Base-by-base conservation (phyloP, 2,329 filamentous ascomycete genomes). In the Fusarium coicis region DNA sequence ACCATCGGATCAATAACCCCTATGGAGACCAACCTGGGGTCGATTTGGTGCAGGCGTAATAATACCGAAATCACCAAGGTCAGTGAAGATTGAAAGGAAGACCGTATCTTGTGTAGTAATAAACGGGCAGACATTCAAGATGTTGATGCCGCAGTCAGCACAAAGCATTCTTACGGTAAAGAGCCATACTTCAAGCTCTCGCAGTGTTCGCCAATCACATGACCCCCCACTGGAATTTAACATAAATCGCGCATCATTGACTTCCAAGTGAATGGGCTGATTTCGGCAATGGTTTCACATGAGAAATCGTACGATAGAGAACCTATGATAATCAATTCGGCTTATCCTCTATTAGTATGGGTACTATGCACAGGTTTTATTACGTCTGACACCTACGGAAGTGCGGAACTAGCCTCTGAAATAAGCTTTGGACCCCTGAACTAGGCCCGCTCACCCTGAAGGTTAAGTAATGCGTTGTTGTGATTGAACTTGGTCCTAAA, bases 331-430 rank as follows among this genome's bases (percentile, higher is more conserved):
- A 6, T 26, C 18, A 14, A 12, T 14, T 26, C 16, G 18, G 7
- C 23, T 4, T 4, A 1, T 19, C 9, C 18, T 46, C n/a, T 10
- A 7, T 23, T 23, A 7, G 9, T 16, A 8, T 8, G 0, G 8
- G 8, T 10, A 12, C 23, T 9, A 7, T 26, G 16, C 10, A 26
- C 16, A 26, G 10, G 12, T 19, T 4, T 44, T 26, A 26, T 11
- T 42, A 16, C 5, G 19, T 11, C 14, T 2, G 26, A 21, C 12
- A 21, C 9, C 6, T 21, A 26, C 26, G 14, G 26, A 47, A 30
- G 14, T 30, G 10, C 46, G 28, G 21, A 11, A 11, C 28, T 32
- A n/a, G 46, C 21, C 5, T 32, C 21, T 32, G 21, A n/a, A 32
- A 9, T 7, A 49, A 32, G 28, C 28, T 32, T n/a, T 49, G 0